Base-by-base conservation (phyloP, 805 yeast species). In the Naumovozyma castellii region DNA sequence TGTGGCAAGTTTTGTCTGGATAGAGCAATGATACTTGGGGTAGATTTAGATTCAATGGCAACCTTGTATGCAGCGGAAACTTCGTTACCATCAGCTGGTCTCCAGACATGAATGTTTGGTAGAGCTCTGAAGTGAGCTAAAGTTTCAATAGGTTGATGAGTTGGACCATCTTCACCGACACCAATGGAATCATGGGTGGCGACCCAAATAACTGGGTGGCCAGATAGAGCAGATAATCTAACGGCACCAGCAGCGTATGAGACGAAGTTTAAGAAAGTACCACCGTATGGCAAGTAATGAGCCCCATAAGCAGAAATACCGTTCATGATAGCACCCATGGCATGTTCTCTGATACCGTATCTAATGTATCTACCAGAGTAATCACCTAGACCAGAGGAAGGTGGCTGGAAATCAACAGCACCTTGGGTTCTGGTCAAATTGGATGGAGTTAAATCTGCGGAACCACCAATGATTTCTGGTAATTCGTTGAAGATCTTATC, bases 301-400 rank as follows among this genome's bases (percentile, higher is more conserved):
- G 83, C 84, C 49, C 80, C 80, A 60, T 69, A 90, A 41, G 96
- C 97, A 44, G 92, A 74, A 55, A 90, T 83, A 81, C 98, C 98
- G 70, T 92, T 90, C 78, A 88, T 75, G 65, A 88, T 83, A 50
- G 97, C 96, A 71, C 95, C 96, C 97, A 90, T 87, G 66, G 85
- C 97, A 69, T 92, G 97, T 75, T 90, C 98, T 71, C 98, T 83
- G 50, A 90, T 95, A 80, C 98, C 98, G 66, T 81, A 90, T 72
- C 97, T 82, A 67, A 90, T 73, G 73, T 90, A 90, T 64, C 95
- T 81, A 63, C 98, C 98, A 43, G 78, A 48, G 73, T 81, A 88
- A 59, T 78, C 78, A 67, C 97, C 97, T 51, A 85, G 69, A 36
- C 78, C 78, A 44, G 86, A 68, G 41, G 76, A 59, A 41, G 86